Conservation (phyloP, 768 basidiomycete species). For the Boletales sp. region DNA sequence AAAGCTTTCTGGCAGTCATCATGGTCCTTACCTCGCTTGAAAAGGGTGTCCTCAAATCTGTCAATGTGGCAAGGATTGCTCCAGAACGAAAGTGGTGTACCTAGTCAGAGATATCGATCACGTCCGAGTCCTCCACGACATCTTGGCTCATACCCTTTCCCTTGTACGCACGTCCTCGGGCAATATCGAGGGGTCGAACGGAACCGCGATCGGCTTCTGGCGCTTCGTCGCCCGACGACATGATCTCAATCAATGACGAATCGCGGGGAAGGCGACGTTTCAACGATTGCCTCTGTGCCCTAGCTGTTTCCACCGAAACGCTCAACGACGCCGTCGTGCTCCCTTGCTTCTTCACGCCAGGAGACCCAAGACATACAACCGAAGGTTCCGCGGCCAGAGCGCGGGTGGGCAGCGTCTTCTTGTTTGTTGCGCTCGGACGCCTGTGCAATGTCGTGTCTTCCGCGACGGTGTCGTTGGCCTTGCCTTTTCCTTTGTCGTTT, state of each 20-base stretch:
- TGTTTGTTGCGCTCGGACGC: neutral
- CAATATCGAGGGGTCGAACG: neutral
- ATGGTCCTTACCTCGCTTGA: too few relatives aligned
- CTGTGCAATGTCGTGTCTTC: neutral
- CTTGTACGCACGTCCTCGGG: constrained; percentile 6
- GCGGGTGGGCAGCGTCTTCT: constrained; percentile 5
- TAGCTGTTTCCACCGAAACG: constrained; percentile 6
- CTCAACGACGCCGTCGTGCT: neutral
- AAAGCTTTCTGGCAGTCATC: too few relatives aligned
- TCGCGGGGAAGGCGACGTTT: constrained; percentile 14
- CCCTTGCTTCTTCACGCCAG: constrained; percentile 6
- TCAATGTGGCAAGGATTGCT: too few relatives aligned
- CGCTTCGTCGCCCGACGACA: constrained; percentile 19
- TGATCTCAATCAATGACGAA: constrained; percentile 21
- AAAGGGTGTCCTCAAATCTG: too few relatives aligned
- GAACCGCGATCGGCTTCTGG: neutral
- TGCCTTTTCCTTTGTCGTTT: constrained; percentile 20
- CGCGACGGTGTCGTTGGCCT: constrained; percentile 9
- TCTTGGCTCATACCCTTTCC: constrained; percentile 26
- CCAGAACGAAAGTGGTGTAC: too few relatives aligned
- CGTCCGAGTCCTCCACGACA: constrained; percentile 38
- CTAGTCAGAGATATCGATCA: constrained; percentile 54
- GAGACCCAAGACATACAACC: constrained; percentile 4
- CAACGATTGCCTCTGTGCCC: constrained; percentile 12
- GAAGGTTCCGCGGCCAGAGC: constrained; percentile 17